Base-by-base conservation (phyloP, 495 filamentous ascomycete species). In the Xylaria flabelliformis region DNA sequence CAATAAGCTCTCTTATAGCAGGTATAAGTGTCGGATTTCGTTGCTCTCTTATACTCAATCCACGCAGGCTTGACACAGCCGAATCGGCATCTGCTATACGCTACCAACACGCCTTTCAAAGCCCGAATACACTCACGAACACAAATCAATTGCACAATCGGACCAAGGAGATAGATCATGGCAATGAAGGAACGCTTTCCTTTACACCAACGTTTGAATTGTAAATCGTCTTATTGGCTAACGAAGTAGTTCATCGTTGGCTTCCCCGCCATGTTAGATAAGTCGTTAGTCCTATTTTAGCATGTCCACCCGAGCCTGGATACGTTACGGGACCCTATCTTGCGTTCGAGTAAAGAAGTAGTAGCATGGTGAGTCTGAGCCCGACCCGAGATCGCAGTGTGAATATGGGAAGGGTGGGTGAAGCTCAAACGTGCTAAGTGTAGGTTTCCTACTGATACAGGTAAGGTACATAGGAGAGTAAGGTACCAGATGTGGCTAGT, bases 221-320 rank as follows among this genome's bases (percentile, higher is more conserved):
- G 29, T 41, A 17, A 44, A 67, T 32, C n/a, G 58, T 13, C 44
- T 53, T 34, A 70, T 70, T 63, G 68, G 68, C 53, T 13, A 32
- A 41, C 24, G 46, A 39, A 39, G 29, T 34, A 41, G 68, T 42
- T 21, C 44, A 32, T 26, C 8, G 24, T n/a, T 39, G 29, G 44
- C 17, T 70, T 63, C 58, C 68, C 53, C 68, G 68, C 67, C 67
- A 61, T 70, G 42, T 44, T 32, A 29, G 58, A 10, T 29, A 15
- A 24, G 39, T 15, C 24, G 5, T 26, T 19, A 63, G 48, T 65
- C 69, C 69, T 26, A 42, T 65, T 65, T 29, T 7, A 71, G 69
- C 69, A 71, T 71, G 61, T 71, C 61, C 48, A 71, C 1, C 69
- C 69, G 69, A 65, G 50, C 13, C 46, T 26, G n/a, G 59, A 5